Base-by-base conservation (phyloP, 129 eudicot genomes). In the Ambrosia artemisiifolia region DNA sequence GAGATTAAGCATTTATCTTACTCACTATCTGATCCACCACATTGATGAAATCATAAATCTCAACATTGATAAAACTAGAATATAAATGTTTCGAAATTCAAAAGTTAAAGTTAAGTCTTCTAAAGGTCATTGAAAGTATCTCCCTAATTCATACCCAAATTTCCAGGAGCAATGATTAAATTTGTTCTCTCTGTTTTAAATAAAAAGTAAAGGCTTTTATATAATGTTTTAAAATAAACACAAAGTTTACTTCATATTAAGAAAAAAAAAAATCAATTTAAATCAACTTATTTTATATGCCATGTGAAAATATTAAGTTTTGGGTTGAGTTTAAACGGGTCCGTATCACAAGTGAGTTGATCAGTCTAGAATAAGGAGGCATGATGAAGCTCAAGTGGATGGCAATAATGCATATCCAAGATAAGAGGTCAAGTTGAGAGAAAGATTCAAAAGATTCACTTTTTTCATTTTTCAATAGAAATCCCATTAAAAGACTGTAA, bases 371-470 rank as follows among this genome's bases (percentile, higher is more conserved):
- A 66, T 75, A 65, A 53, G 72, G 73, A 66, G 80, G 6, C 34
- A 77, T 77, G 76, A 69, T 77, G 76, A 77, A 77, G 28, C 64
- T 61, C 70, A 62, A 69, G 81, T 77, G 81, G 65, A 69, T 69
- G 61, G 71, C 76, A 77, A 77, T 77, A 62, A 77, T 77, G 34
- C 81, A 69, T 76, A 71, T 60, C 70, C 80, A 68, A 76, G 75
- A 76, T 48, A 17, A 68, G 69, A 35, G 65, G 66, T 70, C 81
- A 77, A 77, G 76, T 77, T 76, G 80, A 56, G 32, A 56, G 63
- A 75, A 55, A 76, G 67, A 75, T 75, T 77, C 76, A 77, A 76
- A 77, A 69, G 81, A 36, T 77, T 62, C 71, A 70, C 81, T 77
- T 76, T 63, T 76, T 61, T 55, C 69, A 60, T 76, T 76, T 76